Conservation (phyloP, 192 early-diverging fungal genomes). For the Coemansia sp. region DNA sequence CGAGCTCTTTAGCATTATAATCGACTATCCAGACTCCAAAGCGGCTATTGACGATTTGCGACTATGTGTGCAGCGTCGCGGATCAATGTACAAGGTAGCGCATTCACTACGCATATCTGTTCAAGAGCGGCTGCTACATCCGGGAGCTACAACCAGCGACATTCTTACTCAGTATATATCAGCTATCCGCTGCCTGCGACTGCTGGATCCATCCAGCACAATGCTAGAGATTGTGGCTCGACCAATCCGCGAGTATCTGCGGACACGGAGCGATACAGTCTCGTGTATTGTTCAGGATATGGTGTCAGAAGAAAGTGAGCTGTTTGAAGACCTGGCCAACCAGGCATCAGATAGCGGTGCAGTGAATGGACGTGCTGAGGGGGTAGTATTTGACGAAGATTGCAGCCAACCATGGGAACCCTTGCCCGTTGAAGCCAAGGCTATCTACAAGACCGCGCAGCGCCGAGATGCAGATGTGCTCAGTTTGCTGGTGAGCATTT, state of each 20-base stretch:
- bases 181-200: slow-evolving; percentile 64
- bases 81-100: slow-evolving; percentile 25
- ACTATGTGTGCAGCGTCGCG: slow-evolving; percentile 26
- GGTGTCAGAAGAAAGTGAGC: slow-evolving; percentile 61
- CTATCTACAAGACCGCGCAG: slow-evolving; percentile 19
- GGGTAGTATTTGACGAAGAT: slow-evolving; percentile 56
- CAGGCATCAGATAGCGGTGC: neutral
- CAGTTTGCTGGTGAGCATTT: slow-evolving; percentile 65
- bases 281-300: slow-evolving; percentile 63
- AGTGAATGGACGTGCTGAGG: slow-evolving; percentile 3
- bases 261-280: slow-evolving; percentile 64
- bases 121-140: slow-evolving; percentile 63
- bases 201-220: slow-evolving; percentile 65
- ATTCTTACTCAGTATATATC: slow-evolving; percentile 71
- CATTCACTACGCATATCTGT: slow-evolving; percentile 30
- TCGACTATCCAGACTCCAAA: slow-evolving; percentile 66
- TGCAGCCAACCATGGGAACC: slow-evolving; percentile 60
- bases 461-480: slow-evolving; percentile 61
- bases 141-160: slow-evolving; percentile 67
- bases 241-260: slow-evolving; percentile 61
- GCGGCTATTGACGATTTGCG: slow-evolving; percentile 64
- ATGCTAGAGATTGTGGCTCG: slow-evolving; percentile 62
- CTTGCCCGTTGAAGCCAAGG: slow-evolving; percentile 59
- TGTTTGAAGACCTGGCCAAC: slow-evolving; percentile 50
- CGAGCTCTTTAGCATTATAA: slow-evolving; percentile 71